Evolutionary conservation across 2,329 filamentous ascomycete species (phyloP), one percentile per base, ranked within the genome.

Genomic region (Talaromyces marneffei): DNA sequence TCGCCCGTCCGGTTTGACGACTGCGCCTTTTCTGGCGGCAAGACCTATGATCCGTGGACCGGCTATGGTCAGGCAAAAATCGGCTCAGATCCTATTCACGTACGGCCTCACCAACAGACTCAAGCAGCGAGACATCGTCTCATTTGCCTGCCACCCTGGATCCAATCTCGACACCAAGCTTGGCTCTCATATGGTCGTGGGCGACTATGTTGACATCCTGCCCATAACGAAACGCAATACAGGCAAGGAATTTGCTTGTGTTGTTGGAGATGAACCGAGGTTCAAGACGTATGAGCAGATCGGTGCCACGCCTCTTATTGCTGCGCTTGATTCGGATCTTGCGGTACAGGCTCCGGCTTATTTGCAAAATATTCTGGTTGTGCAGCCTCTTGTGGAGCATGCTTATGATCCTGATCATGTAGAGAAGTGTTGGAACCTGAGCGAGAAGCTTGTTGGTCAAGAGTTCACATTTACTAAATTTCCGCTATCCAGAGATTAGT

Each of bases 341-440:
- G 42, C 8, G 1, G 7, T 27, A n/a, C 18, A 20, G 18, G 42
- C 18, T 20, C 5, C 39, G 39, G 14, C 39, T 5, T 12, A 46
- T 18, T 8, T 46, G 9, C 18, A 25, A 18, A 23, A 46, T n/a
- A 2, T 14, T n/a, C 42, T 23, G 18, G 25, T 5, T 4, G 4
- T 46, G 8, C 20, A 46, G 16, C 42, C 4, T 23, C 35, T 39
- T 39, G 25, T 46, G 1, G 42, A 46, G 39, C 39, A 42, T 42
- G 39, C 39, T 4, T n/a, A 20, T 16, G 39, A 42, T 20, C 16
- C 39, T 4, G 39, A 42, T 5, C 16, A 16, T 4, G 39, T 42
- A 12, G 74, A 78, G 39, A 74, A 71, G 53, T 62, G 81, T 31
- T 82, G 79, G 78, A 72, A 73, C 55, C 63, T 80, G 52, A 80